These are phyloP conservation scores for Ailanthus altissimus DNA, from an alignment of 345 rosid genomes.

Conservation along the genomic window DNA sequence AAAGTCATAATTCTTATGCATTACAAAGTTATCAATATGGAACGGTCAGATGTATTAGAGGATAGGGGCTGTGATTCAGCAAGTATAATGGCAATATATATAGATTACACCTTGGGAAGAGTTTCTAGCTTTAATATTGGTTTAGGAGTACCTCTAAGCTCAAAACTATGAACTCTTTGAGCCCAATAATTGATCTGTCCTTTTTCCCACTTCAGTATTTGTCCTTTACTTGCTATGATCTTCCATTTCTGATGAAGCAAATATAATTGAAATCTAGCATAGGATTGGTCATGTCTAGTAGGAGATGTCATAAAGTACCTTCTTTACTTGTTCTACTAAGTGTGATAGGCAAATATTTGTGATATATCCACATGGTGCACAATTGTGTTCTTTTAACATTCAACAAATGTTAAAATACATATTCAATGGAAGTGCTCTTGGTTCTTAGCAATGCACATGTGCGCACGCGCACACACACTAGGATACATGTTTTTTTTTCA, in stretches of 20 bases:
- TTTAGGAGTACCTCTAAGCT: neutral
- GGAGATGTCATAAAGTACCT: neutral
- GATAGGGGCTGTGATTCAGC: neutral
- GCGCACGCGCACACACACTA: neutral
- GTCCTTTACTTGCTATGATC: neutral
- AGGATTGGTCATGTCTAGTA: neutral
- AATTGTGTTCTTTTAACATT: neutral
- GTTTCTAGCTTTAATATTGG: neutral
- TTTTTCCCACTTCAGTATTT: neutral
- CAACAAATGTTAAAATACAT: neutral
- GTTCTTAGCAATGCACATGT: neutral
- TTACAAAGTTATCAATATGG: neutral
- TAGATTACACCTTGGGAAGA: neutral
- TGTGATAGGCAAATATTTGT: neutral
- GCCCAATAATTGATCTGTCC: neutral
- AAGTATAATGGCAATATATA: too few species aligned
- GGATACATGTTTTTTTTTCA: neutral
- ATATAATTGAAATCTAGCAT: neutral
- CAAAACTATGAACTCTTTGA: neutral
- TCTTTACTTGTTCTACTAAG: neutral
- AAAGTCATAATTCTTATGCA: neutral
- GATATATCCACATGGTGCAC: neutral
- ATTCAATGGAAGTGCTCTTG: neutral
- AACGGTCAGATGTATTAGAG: neutral
- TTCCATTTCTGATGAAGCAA: neutral